These are phyloP conservation scores for Saccharomyces hybrid DNA, from an alignment of 1,139 yeast species.

Conservation along the genomic window DNA sequence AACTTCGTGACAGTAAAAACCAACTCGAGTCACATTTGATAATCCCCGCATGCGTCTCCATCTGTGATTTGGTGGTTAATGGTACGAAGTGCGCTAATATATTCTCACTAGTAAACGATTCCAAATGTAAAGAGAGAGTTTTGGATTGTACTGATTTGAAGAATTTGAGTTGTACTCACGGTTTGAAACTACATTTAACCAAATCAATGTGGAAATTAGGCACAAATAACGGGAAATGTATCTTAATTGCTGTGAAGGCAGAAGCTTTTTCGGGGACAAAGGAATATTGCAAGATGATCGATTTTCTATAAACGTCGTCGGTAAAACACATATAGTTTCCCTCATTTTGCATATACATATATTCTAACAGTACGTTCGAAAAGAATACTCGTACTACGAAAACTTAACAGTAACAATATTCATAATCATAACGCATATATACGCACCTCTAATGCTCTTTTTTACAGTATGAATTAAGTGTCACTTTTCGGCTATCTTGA, in stretches of 20 bases:
- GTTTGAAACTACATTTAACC: slow-evolving; percentile 20
- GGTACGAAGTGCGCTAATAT: slow-evolving; percentile 19
- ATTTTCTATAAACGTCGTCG: slow-evolving; percentile 1
- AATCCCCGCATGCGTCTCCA: slow-evolving; percentile 27
- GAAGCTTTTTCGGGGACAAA: slow-evolving; percentile 18
- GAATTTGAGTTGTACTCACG: slow-evolving; percentile 13
- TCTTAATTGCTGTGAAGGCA: slow-evolving; percentile 21
- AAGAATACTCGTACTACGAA: background rate
- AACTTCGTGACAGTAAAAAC: slow-evolving; percentile 6
- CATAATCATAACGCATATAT: background rate
- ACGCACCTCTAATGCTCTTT: background rate
- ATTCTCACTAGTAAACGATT: slow-evolving; percentile 20
- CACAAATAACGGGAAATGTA: slow-evolving; percentile 13
- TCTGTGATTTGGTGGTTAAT: slow-evolving; percentile 23
- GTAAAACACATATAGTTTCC: background rate
- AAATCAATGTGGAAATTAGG: slow-evolving; percentile 26
- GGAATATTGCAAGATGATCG: slow-evolving; percentile 17
- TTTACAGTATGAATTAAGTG: background rate
- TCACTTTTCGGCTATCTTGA: background rate
- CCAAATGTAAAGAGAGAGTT: slow-evolving; percentile 16
- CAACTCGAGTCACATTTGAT: slow-evolving; percentile 12
- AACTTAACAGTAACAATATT: background rate
- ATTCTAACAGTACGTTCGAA: background rate
- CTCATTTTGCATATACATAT: background rate
- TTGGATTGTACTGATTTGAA: slow-evolving; percentile 15